Percentiles rank a stretch among this genome's conserved stretches.
Evolutionary conservation across 164 flowering plant species (phyloP).

Genomic region (Hamamelis virginiana): DNA sequence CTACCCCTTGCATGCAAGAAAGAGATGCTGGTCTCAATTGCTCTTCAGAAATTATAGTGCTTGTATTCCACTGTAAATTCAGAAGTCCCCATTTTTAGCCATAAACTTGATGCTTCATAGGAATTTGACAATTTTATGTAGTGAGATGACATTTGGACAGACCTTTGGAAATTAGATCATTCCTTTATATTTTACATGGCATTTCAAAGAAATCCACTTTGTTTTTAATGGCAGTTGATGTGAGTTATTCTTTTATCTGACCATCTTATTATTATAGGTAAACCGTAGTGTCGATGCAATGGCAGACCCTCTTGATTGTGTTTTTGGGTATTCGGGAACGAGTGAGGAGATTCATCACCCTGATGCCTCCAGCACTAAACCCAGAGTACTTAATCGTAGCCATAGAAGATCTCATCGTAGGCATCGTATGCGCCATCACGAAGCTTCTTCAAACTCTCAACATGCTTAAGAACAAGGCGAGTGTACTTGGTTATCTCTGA

Average conservation of each 20-base stretch:
- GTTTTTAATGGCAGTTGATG: not conserved
- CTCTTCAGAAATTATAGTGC: too few relatives aligned
- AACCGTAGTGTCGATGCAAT: conserved; percentile 20
- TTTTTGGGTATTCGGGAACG: conserved; percentile 38
- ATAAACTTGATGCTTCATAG: too few relatives aligned
- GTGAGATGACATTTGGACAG: too few relatives aligned
- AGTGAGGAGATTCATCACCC: conserved; percentile 36
- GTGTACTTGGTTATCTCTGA: not conserved
- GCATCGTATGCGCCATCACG: conserved; percentile 29
- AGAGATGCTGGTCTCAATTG: too few relatives aligned
- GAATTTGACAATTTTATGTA: too few relatives aligned
- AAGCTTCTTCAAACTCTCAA: conserved; percentile 7
- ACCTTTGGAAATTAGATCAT: too few relatives aligned
- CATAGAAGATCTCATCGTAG: conserved; percentile 46
- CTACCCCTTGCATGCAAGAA: too few relatives aligned
- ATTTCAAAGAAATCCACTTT: not conserved
- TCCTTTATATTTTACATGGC: too few relatives aligned
- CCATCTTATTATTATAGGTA: conserved; percentile 23
- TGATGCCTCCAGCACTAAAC: conserved; percentile 13
- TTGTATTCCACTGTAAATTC: too few relatives aligned
- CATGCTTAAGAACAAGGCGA: conserved; percentile 6
- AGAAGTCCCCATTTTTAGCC: too few relatives aligned
- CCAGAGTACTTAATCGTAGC: conserved; percentile 29
- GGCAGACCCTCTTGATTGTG: conserved; percentile 51
- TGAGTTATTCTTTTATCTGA: not conserved